Conservation (phyloP, 768 basidiomycete genomes). For the Leccinum disarticulatum region DNA sequence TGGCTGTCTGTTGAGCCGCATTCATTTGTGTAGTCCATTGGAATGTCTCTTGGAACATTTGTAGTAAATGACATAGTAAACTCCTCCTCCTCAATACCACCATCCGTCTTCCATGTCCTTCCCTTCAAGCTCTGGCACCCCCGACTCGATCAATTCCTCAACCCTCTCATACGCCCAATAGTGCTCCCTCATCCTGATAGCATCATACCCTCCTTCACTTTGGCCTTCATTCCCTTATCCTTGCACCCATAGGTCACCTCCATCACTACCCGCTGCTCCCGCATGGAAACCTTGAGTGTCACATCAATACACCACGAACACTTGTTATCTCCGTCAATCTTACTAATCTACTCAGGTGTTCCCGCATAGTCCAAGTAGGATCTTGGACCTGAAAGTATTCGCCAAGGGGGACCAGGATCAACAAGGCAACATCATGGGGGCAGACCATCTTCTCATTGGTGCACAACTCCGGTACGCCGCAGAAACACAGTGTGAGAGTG, state of each 20-base stretch:
- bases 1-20: no score
- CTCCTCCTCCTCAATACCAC: constrained; percentile 44
- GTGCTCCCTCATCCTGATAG: constrained; percentile 19
- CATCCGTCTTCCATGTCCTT: no score
- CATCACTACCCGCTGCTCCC: constrained; percentile 54
- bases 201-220: constrained; percentile 47
- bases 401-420: not conserved
- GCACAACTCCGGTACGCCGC: no score
- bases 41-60: constrained; percentile 46
- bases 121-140: no score
- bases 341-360: constrained; percentile 88
- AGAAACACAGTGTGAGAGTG: no score
- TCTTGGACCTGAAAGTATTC: constrained; percentile 41
- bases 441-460: no score
- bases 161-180: constrained; percentile 71
- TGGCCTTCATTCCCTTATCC: constrained; percentile 44
- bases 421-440: not conserved
- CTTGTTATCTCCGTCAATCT: constrained; percentile 99
- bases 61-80: constrained; percentile 79
- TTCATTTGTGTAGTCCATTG: no score
- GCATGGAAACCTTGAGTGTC: constrained; percentile 61
- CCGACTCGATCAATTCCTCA: constrained; percentile 5
- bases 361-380: constrained; percentile 86
- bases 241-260: constrained; percentile 69
- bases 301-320: constrained; percentile 95